Evolutionary conservation across 2,329 filamentous ascomycete genomes (phyloP).

Genomic region (Trichoderma simmonsii): DNA sequence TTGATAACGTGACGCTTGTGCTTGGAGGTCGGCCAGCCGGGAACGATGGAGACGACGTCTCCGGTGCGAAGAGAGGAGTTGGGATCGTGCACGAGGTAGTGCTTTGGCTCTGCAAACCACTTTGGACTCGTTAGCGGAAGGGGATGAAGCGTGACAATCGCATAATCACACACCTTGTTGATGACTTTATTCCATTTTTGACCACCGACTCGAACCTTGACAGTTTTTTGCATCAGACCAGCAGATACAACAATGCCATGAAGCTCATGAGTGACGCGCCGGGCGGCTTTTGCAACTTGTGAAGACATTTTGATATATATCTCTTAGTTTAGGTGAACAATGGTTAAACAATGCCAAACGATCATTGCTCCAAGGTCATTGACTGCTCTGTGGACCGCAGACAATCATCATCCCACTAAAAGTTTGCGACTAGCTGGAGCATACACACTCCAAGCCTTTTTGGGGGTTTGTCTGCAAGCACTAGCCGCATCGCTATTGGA

Average conservation of each 20-base stretch:
- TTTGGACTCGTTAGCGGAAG: slow-evolving; percentile 26
- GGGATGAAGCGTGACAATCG: not conserved
- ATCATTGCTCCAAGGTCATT: not conserved
- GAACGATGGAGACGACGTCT: slow-evolving; percentile 69
- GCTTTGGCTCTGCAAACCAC: slow-evolving; percentile 60
- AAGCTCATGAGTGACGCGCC: slow-evolving; percentile 48
- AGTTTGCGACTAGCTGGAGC: slow-evolving; percentile 6
- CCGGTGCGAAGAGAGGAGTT: slow-evolving; percentile 68
- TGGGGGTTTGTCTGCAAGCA: not conserved
- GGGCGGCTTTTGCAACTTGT: slow-evolving; percentile 40
- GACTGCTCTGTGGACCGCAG: not conserved
- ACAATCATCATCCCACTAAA: not conserved
- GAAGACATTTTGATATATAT: slow-evolving; percentile 36
- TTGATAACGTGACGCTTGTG: slow-evolving; percentile 72
- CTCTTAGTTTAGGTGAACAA: not conserved
- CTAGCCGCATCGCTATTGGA: not conserved
- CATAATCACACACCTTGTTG: slow-evolving; percentile 57
- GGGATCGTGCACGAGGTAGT: slow-evolving; percentile 75
- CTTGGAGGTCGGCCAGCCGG: slow-evolving; percentile 63
- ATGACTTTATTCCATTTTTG: slow-evolving; percentile 70
- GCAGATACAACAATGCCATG: slow-evolving; percentile 73
- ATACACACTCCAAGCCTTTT: not conserved
- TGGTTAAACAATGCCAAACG: not conserved
- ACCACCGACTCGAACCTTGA: slow-evolving; percentile 70
- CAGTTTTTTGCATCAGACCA: slow-evolving; percentile 73